Percentiles rank a stretch among this genome's conserved stretches.
These are phyloP conservation scores for Saturnispora silvae DNA, from an alignment of 805 yeast genomes.

Conservation along the genomic window DNA sequence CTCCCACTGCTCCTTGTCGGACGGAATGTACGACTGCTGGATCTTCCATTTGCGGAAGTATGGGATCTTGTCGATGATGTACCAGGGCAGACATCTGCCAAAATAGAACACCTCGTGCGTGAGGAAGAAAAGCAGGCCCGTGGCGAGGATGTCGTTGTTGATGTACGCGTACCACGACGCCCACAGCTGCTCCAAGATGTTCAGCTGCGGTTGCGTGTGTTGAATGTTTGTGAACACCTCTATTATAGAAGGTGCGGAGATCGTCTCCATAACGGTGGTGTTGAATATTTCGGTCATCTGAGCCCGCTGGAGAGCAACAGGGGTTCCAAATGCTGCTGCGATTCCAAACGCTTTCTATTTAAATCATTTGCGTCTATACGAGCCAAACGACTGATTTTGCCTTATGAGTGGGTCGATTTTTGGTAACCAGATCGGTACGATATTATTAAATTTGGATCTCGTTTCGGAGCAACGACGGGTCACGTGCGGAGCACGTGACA, in stretches of 20 bases:
- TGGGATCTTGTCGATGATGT: constrained; percentile 41
- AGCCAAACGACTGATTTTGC: constrained; percentile 3
- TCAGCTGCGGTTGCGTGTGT: constrained; percentile 32
- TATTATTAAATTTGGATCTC: too few species aligned
- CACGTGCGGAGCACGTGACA: constrained; percentile 1
- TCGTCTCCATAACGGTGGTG: constrained; percentile 18
- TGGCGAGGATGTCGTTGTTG: constrained; percentile 45
- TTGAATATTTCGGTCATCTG: constrained; percentile 27
- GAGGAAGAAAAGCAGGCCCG: constrained; percentile 45
- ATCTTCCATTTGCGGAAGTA: constrained; percentile 43
- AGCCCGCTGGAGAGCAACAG: too few species aligned
- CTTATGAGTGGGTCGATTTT: constrained; percentile 2
- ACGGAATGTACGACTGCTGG: constrained; percentile 42
- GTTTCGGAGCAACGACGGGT: not conserved
- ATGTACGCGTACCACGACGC: constrained; percentile 46
- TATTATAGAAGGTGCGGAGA: constrained; percentile 22
- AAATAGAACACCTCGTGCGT: constrained; percentile 48
- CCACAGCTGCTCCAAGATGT: constrained; percentile 38
- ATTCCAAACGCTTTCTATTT: not conserved
- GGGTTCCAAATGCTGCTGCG: too few species aligned
- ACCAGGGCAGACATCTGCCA: constrained; percentile 52
- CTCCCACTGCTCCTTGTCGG: constrained; percentile 51
- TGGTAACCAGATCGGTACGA: too few species aligned
- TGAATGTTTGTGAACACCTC: constrained; percentile 29
- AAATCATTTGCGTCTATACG: not conserved